These are phyloP conservation scores for Mycena belliarum DNA, from an alignment of 768 basidiomycete genomes.

Conservation along the genomic window DNA sequence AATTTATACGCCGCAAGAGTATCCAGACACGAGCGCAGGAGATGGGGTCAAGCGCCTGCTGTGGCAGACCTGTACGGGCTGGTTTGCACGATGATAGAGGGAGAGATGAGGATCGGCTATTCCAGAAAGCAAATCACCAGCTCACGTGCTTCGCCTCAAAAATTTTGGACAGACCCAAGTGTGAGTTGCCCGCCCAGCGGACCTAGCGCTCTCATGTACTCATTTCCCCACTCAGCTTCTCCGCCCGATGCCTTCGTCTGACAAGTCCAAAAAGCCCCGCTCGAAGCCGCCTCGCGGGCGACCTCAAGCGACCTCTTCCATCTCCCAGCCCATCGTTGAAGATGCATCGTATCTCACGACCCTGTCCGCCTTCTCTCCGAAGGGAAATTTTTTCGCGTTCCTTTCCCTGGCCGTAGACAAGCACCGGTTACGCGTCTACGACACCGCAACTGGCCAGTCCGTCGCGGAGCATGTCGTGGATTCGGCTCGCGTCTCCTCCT, in stretches of 20 bases:
- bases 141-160: constrained; percentile 2
- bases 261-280: constrained; percentile 53
- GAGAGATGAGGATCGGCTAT: neutral
- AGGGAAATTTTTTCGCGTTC: constrained; percentile 57
- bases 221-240: neutral
- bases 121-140: neutral
- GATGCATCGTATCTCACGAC: constrained; percentile 43
- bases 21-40: neutral
- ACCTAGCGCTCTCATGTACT: neutral
- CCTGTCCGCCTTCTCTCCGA: constrained; percentile 61
- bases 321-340: constrained; percentile 57
- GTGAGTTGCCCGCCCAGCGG: constrained; percentile 15
- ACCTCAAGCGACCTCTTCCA: constrained; percentile 52
- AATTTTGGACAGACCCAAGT: neutral
- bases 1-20: neutral
- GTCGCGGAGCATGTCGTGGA: constrained; percentile 61
- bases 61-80: neutral
- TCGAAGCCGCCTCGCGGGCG: constrained; percentile 54
- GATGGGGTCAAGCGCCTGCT: neutral
- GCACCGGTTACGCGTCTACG: constrained; percentile 67
- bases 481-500: constrained; percentile 52
- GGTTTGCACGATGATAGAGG: neutral
- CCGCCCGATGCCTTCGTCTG: constrained; percentile 41
- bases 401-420: constrained; percentile 70
- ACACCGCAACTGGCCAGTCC: constrained; percentile 54